phyloP scores from a whole-genome alignment of 108 stramenopile genomes.

The Nitzschia putrida region DNA sequence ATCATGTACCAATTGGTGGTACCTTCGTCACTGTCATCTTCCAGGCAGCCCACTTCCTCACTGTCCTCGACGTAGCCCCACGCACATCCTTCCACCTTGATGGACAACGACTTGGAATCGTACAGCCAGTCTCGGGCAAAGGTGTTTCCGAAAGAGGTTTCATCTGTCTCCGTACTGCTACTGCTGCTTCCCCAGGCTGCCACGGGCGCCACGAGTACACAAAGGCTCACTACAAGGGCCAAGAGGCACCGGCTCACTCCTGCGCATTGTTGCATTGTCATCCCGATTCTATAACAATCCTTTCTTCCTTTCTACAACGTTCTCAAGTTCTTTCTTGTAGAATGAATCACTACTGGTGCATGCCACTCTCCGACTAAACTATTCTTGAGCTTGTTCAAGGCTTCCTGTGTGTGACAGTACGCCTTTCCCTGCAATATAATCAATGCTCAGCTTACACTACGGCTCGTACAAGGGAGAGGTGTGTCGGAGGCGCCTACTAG shows the following conservation, averaged over 20 bases:
- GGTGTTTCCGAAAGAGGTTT: constrained; percentile 50
- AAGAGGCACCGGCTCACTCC: background rate
- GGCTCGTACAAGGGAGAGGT: too few relatives aligned
- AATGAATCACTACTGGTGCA: too few relatives aligned
- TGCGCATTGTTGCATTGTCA: background rate
- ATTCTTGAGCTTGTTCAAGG: too few relatives aligned
- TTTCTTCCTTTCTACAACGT: too few relatives aligned
- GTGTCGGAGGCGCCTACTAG: too few relatives aligned
- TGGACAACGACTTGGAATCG: constrained; percentile 46
- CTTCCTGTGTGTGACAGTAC: too few relatives aligned
- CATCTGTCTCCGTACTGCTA: constrained; percentile 11
- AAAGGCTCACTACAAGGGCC: constrained; percentile 6
- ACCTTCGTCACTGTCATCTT: constrained; percentile 70
- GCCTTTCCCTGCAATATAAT: too few relatives aligned
- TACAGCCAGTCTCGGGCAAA: constrained; percentile 63
- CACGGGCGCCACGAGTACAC: background rate
- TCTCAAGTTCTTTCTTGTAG: too few relatives aligned
- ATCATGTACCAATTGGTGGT: constrained; percentile 87
- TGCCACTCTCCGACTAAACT: too few relatives aligned
- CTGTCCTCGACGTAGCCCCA: constrained; percentile 65
- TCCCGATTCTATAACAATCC: background rate
- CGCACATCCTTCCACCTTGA: constrained; percentile 77
- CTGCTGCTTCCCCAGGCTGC: constrained; percentile 36
- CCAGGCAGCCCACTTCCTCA: constrained; percentile 71
- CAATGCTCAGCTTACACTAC: too few relatives aligned